Conservation (phyloP, 257 asterid genomes). For the Plantago elongata region DNA sequence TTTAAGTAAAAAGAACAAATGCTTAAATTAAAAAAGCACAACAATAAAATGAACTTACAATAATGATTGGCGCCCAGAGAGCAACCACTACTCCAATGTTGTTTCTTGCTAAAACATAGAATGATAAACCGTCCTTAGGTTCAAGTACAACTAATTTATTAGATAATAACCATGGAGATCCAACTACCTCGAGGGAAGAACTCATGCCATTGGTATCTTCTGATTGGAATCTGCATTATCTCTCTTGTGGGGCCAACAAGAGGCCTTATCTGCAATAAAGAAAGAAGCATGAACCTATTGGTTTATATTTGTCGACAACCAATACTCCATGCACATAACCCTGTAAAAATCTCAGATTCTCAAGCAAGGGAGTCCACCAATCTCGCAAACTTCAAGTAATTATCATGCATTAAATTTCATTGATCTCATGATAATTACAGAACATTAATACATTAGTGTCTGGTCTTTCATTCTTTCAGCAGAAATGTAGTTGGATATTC, state of each 20-base stretch:
- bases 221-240: slow-evolving; percentile 57
- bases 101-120: slow-evolving; percentile 51
- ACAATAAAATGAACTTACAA: slow-evolving; percentile 45
- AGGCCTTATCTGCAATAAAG: slow-evolving; percentile 72
- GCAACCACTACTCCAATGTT: slow-evolving; percentile 94
- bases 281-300: slow-evolving; percentile 5
- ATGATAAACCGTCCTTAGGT: slow-evolving; percentile 3
- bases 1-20: slow-evolving; percentile 15
- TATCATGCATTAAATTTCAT: neutral
- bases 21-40: slow-evolving; percentile 15
- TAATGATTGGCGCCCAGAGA: slow-evolving; percentile 85
- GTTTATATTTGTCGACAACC: slow-evolving; percentile 1
- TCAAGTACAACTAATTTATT: slow-evolving; percentile 9
- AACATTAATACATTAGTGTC: no score
- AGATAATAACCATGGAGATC: slow-evolving; percentile 14
- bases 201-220: slow-evolving; percentile 79
- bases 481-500: no score
- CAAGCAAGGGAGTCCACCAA: neutral
- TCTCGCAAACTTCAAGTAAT: neutral
- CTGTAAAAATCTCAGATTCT: neutral
- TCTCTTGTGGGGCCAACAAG: slow-evolving; percentile 79
- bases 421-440: no score
- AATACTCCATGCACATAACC: neutral
- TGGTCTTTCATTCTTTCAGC: no score
- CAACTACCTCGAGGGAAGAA: slow-evolving; percentile 87